Conservation (phyloP, 2,329 filamentous ascomycete genomes). For the Alternaria novae-zelandiae region DNA sequence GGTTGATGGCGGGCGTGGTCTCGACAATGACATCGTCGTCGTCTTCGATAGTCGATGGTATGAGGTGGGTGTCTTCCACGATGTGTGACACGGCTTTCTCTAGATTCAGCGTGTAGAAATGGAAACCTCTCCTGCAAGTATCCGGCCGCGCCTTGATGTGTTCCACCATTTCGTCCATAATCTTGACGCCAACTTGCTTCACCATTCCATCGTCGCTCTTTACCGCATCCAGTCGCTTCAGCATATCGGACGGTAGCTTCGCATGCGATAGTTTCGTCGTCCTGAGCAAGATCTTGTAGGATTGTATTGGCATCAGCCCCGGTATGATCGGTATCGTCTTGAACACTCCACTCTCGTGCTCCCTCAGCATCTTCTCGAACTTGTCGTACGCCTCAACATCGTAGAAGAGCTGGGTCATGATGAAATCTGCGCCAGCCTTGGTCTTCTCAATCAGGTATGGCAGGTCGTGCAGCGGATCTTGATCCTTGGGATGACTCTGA, state of each 20-base stretch:
- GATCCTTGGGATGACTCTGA: conserved; percentile 83
- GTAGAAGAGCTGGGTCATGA: conserved; percentile 99
- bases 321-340: conserved; percentile 89
- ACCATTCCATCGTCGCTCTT: conserved; percentile 82
- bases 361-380: conserved; percentile 78
- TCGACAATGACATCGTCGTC: conserved; percentile 58
- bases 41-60: conserved; percentile 60
- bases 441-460: conserved; percentile 91
- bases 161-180: conserved; percentile 83
- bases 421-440: conserved; percentile 90
- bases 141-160: conserved; percentile 70
- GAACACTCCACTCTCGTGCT: conserved; percentile 84
- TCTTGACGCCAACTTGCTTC: conserved; percentile 79
- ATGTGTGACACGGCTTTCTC: conserved; percentile 97
- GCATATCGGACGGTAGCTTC: conserved; percentile 73
- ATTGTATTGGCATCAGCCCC: conserved; percentile 96
- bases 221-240: conserved; percentile 73
- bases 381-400: conserved; percentile 80
- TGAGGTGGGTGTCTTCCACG: conserved; percentile 82
- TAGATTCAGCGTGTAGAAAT: conserved; percentile 96
- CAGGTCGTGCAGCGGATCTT: conserved; percentile 71
- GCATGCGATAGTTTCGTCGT: conserved; percentile 96
- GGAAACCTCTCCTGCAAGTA: conserved; percentile 69
- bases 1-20: conserved; percentile 50
- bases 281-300: conserved; percentile 91